Evolutionary conservation across 2,329 filamentous ascomycete genomes (phyloP), one percentile per base, ranked within the genome.

Genomic region (Talaromyces sp.): DNA sequence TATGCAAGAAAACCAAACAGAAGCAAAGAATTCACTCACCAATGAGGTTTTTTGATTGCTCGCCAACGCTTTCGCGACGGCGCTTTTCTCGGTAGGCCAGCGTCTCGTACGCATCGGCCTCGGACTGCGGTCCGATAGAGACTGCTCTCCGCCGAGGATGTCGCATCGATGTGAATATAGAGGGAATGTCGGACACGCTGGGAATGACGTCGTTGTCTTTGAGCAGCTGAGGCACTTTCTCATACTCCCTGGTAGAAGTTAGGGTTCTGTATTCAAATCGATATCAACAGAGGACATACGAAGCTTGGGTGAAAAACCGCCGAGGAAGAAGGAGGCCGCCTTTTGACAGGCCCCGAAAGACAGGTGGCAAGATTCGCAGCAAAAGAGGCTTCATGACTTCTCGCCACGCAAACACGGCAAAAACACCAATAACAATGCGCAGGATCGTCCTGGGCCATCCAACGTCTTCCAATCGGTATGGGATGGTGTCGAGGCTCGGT

Each of bases 21-120:
- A 24, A 24, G 19, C 14, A 43, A 46, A 11, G 9, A 24, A 11
- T 29, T 5, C 11, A 19, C 48, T 29, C 17, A 52, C 48, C 27
- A 29, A 12, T 29, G 14, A n/a, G 48, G 24, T 52, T 17, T 14
- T 54, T 43, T 29, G 50, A 51, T 21, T 64, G 64, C 9, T 76
- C 78, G n/a, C 79, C 81, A 26, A 81, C 76, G 67, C 85, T 88
- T 67, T 88, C 84, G 56, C 84, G 79, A 59, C 87, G 78, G 61
- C 81, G 80, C 65, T 88, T 84, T 66, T 96, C 91, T 21, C 93
- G 87, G 71, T 96, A 96, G 6, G 93, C 94, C 54, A 99, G 81
- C 21, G 92, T 91, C 78, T 99, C 94, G 76, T 97, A 96, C 26
- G 92, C 94, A 76, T 99, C 94, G 1, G 94, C 94, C 62, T 92